Evolutionary conservation across 78 protist genomes (phyloP).

Genomic region (Dictyostelium discoideum): DNA sequence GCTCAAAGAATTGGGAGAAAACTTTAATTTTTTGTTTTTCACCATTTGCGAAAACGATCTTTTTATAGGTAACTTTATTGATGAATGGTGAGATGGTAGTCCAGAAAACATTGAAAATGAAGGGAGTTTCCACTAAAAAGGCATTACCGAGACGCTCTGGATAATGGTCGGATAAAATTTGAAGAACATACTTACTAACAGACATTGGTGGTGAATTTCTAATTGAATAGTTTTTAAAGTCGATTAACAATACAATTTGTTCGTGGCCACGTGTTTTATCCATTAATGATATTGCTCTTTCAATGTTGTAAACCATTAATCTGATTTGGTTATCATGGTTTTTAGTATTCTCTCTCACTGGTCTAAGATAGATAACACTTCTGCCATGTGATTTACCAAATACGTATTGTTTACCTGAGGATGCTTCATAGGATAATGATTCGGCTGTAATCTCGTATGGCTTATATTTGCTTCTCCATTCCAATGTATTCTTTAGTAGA

Average conservation of each 20-base stretch:
- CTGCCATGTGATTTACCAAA: conserved; percentile 69
- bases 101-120: conserved; percentile 44
- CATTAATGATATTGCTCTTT: conserved; percentile 54
- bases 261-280: conserved; percentile 68
- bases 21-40: conserved; percentile 21
- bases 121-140: conserved; percentile 62
- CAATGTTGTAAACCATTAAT: conserved; percentile 56
- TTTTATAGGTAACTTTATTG: conserved; percentile 40
- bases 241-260: conserved; percentile 70
- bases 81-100: conserved; percentile 48
- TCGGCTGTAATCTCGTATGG: conserved; percentile 75
- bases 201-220: conserved; percentile 84
- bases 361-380: conserved; percentile 63
- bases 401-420: conserved; percentile 75
- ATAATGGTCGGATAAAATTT: conserved; percentile 58
- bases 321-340: conserved; percentile 73
- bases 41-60: conserved; percentile 60
- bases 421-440: conserved; percentile 62
- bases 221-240: conserved; percentile 79
- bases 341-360: conserved; percentile 76
- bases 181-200: conserved; percentile 35
- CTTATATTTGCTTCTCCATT: conserved; percentile 62
- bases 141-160: conserved; percentile 87
- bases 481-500: conserved; percentile 30
- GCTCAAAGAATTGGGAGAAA: neutral